These are phyloP conservation scores for Nicotiana rustica DNA, from an alignment of 305 asterid genomes.

Conservation along the genomic window DNA sequence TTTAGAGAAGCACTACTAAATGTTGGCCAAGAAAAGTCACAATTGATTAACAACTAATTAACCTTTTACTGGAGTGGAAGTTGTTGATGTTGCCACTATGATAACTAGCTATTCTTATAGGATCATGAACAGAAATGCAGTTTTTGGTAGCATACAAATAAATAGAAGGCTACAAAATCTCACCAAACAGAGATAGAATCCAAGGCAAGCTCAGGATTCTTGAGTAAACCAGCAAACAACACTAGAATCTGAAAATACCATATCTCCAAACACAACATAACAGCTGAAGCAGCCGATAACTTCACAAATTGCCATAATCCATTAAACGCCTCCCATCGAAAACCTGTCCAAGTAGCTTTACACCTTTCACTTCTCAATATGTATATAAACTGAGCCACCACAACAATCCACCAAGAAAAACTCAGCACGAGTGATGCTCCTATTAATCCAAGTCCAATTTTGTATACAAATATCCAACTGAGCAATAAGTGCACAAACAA, in stretches of 20 bases:
- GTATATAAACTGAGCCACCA: conserved; percentile 63
- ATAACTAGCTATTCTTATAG: not conserved
- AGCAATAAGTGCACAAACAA: conserved; percentile 58
- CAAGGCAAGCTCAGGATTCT: conserved; percentile 74
- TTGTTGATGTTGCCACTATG: not conserved
- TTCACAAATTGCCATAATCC: conserved; percentile 79
- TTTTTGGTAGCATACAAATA: not conserved
- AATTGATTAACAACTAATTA: not conserved
- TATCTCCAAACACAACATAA: conserved; percentile 87
- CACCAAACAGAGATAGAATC: conserved; percentile 81
- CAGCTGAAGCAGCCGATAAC: conserved; percentile 80
- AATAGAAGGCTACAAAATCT: not conserved
- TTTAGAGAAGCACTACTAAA: not conserved
- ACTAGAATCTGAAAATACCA: conserved; percentile 88
- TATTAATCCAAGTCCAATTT: conserved; percentile 61
- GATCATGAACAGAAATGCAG: not conserved
- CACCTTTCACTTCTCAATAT: conserved; percentile 59
- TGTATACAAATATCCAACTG: conserved; percentile 68
- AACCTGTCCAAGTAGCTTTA: conserved; percentile 82
- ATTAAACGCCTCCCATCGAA: conserved; percentile 64
- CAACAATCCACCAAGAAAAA: conserved; percentile 90
- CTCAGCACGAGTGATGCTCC: conserved; percentile 80
- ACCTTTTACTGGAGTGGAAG: not conserved
- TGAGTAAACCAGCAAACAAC: conserved; percentile 68
- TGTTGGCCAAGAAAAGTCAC: not conserved